Conservation (phyloP, 768 basidiomycete species). For the Suillus weaverae region DNA sequence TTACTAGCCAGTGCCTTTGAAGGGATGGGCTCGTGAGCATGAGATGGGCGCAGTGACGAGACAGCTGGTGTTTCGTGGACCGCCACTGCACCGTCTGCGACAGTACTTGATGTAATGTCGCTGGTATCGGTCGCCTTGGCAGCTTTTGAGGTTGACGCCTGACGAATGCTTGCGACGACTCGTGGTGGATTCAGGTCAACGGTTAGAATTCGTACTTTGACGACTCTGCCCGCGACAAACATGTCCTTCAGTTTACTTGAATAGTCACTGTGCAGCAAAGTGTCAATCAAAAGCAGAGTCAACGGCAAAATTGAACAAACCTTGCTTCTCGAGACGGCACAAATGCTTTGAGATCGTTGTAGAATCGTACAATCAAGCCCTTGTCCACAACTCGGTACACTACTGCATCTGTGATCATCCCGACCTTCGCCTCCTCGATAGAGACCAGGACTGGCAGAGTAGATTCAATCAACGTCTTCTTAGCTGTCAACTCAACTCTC, state of each 20-base stretch:
- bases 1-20: constrained; percentile 85
- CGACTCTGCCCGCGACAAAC: constrained; percentile 79
- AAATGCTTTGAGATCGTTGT: constrained; percentile 81
- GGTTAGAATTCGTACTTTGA: constrained; percentile 78
- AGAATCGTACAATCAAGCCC: constrained; percentile 84
- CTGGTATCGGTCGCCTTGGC: constrained; percentile 58
- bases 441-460: constrained; percentile 65
- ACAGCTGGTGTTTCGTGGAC: constrained; percentile 88
- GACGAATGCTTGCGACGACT: constrained; percentile 84
- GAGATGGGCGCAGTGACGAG: constrained; percentile 53
- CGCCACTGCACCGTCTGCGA: constrained; percentile 65
- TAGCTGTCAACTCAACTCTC: constrained; percentile 84
- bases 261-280: constrained; percentile 38
- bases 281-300: not conserved
- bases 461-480: constrained; percentile 86
- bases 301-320: constrained; percentile 42
- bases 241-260: constrained; percentile 65
- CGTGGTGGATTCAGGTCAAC: constrained; percentile 57
- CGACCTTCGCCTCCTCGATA: constrained; percentile 67
- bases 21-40: constrained; percentile 60
- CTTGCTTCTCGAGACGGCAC: constrained; percentile 82
- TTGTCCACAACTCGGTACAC: constrained; percentile 83
- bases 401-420: constrained; percentile 76
- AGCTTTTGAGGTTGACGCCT: constrained; percentile 58
- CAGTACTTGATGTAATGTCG: constrained; percentile 74